Evolutionary conservation across 495 filamentous ascomycete species (phyloP), one percentile per base, ranked within the genome.

Genomic region (Evernia prunastri): DNA sequence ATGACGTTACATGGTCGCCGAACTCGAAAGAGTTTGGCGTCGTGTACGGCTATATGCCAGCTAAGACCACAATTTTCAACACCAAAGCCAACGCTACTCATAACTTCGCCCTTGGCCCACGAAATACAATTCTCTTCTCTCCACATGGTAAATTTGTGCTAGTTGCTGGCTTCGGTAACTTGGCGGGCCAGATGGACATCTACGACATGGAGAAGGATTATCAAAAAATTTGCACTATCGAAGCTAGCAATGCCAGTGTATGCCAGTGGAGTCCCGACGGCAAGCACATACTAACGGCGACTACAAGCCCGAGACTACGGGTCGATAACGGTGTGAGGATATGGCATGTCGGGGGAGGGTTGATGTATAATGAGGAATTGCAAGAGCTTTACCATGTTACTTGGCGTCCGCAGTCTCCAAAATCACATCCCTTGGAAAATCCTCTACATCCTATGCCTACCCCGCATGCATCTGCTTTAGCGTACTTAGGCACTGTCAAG

Each of bases 221-320:
- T 77, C 78, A 79, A 68, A 97, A 97, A 79, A 82, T 98, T 60
- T 86, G 86, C 75, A 97, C 94, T 27, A 92, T 98, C 61, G 91
- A 97, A 79, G 93, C 92, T 37, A 90, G 91, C 68, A 98, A 97
- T 72, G 86, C 95, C 36, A 96, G 90, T 69, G 86, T 96, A 59
- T 98, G 94, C 79, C 83, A 90, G 64, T 98, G 94, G 94, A 94
- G 91, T 68, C 94, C 94, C 6, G 94, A 98, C 73, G 92, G 93
- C 66, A 90, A 88, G 67, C 90, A 89, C 71, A 96, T 98, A 70
- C 81, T 98, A 75, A 98, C 94, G 51, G 94, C 94, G 15, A 98
- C 95, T 37, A 97, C 92, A 27, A 96, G 91, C 69, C 94, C 94
- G 8, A 87, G 94, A 40, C 80, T 98, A 67, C 87, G 94, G 61